phyloP scores from a whole-genome alignment of 257 asterid species.

The Rhazya stricta region DNA sequence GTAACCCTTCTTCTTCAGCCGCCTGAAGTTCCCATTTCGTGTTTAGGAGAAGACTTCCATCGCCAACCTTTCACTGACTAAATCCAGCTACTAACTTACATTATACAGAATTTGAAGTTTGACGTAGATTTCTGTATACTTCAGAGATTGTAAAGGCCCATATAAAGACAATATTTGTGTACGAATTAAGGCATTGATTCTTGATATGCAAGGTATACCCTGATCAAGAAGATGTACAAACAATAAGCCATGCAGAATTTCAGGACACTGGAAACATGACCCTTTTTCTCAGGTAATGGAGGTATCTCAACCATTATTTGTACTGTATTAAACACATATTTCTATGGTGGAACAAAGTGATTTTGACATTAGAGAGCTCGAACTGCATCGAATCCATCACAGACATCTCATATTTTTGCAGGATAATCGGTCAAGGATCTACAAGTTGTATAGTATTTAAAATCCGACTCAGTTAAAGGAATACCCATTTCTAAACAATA shows the following conservation, averaged over 20 bases:
- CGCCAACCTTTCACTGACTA: too few relatives aligned
- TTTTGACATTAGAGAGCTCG: too few relatives aligned
- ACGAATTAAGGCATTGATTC: background rate
- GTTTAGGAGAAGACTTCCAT: too few relatives aligned
- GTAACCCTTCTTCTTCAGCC: background rate
- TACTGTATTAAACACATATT: too few relatives aligned
- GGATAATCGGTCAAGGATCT: background rate
- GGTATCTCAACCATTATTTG: too few relatives aligned
- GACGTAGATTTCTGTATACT: background rate
- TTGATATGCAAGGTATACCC: background rate
- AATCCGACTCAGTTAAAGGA: too few relatives aligned
- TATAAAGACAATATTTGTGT: background rate
- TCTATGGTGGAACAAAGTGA: background rate
- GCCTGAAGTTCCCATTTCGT: background rate
- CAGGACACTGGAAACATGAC: background rate
- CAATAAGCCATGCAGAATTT: background rate
- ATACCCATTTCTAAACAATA: too few relatives aligned
- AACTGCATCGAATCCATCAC: background rate
- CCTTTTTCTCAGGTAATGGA: too few relatives aligned
- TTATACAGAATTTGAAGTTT: background rate
- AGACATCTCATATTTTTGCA: background rate
- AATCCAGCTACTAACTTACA: background rate
- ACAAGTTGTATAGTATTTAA: background rate
- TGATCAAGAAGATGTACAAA: background rate
- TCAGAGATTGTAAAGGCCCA: background rate